A percentile compares a stretch with the other conserved stretches of the same genome.
Evolutionary conservation across 176 grass and related monocot genomes (phyloP).

Genomic region (Juncus effusus): DNA sequence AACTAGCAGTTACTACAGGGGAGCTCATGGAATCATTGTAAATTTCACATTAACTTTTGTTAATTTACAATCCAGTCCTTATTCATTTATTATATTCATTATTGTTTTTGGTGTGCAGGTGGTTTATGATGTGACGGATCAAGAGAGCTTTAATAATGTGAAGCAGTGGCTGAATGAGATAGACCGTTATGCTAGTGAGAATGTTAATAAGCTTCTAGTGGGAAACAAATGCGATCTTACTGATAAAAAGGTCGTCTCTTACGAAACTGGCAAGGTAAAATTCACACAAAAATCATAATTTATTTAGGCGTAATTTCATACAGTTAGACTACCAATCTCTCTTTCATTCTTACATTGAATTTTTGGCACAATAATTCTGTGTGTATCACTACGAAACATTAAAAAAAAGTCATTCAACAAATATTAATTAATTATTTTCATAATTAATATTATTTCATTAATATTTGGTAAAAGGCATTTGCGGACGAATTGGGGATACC

Average conservation of each 20-base stretch:
- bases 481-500: slow-evolving; percentile 73
- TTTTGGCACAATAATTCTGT: too few relatives aligned
- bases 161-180: slow-evolving; percentile 94
- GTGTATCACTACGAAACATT: too few relatives aligned
- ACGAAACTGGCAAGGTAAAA: slow-evolving; percentile 71
- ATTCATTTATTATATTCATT: neutral
- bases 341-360: neutral
- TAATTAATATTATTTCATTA: too few relatives aligned
- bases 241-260: slow-evolving; percentile 81
- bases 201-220: slow-evolving; percentile 89
- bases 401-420: too few relatives aligned
- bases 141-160: slow-evolving; percentile 95
- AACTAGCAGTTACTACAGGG: slow-evolving; percentile 86
- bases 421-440: too few relatives aligned
- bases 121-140: slow-evolving; percentile 94
- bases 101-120: slow-evolving; percentile 35
- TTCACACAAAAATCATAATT: neutral
- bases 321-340: neutral
- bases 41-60: slow-evolving; percentile 3
- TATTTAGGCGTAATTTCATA: too few relatives aligned
- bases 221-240: slow-evolving; percentile 82
- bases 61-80: slow-evolving; percentile 2
- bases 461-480: slow-evolving; percentile 12
- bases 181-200: slow-evolving; percentile 87
- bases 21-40: slow-evolving; percentile 93